Conservation (phyloP, 2,329 filamentous ascomycete species). For the Xylaria sp. region DNA sequence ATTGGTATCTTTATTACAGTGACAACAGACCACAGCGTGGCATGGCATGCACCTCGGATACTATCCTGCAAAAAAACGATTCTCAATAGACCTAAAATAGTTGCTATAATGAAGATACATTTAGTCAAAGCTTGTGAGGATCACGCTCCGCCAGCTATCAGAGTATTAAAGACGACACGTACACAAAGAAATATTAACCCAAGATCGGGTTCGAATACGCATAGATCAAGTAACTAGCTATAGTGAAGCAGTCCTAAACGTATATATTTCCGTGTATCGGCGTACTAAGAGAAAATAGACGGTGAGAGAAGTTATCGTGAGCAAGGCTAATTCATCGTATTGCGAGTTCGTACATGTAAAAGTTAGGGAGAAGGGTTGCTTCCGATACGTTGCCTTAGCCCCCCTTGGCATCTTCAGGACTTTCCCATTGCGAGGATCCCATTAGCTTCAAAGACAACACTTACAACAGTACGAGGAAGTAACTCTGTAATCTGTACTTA, state of each 20-base stretch:
- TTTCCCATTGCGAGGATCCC: constrained; percentile 1
- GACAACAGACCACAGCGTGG: not conserved
- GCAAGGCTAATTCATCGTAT: constrained; percentile 10
- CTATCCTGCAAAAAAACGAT: constrained; percentile 6
- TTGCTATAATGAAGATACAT: not conserved
- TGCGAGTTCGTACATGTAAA: constrained; percentile 18
- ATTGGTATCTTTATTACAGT: constrained; percentile 18
- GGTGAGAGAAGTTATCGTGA: constrained; percentile 12
- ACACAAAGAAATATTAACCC: constrained; percentile 8
- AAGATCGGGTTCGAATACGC: not conserved
- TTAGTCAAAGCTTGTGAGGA: not conserved
- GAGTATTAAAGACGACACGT: not conserved
- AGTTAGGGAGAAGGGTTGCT: constrained; percentile 20
- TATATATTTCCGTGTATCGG: not conserved
- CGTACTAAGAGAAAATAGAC: not conserved
- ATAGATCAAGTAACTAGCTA: constrained; percentile 7
- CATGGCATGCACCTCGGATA: constrained; percentile 11
- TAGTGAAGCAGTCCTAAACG: not conserved
- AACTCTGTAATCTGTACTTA: constrained; percentile 11
- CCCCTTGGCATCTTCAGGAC: constrained; percentile 7
- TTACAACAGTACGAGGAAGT: not conserved
- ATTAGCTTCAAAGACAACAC: not conserved
- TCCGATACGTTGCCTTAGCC: constrained; percentile 31
- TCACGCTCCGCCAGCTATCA: not conserved
- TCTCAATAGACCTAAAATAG: constrained; percentile 4